phyloP scores from a whole-genome alignment of 2,329 filamentous ascomycete genomes.

The Diaporthe vaccinii region DNA sequence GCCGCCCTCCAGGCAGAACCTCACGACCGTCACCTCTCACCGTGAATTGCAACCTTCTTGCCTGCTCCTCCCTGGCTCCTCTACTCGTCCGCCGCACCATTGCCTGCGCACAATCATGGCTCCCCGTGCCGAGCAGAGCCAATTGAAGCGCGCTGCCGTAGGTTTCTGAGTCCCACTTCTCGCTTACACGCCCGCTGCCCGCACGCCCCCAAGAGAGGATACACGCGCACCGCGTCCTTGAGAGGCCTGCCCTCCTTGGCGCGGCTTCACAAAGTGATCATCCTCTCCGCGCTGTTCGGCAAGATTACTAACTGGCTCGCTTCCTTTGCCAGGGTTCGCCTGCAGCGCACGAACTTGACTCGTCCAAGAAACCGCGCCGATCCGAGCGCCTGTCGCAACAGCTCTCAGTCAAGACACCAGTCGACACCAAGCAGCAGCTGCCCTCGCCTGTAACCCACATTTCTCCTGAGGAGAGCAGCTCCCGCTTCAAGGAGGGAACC shows the following conservation, averaged over 20 bases:
- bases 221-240: background rate
- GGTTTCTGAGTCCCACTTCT: slow-evolving; percentile 40
- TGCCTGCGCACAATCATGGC: slow-evolving; percentile 41
- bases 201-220: background rate
- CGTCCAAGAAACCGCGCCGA: slow-evolving; percentile 85
- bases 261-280: background rate
- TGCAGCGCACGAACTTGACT: slow-evolving; percentile 71
- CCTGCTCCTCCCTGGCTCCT: slow-evolving; percentile 24
- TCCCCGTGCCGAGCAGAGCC: slow-evolving; percentile 47
- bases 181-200: slow-evolving; percentile 12
- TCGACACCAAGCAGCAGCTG: slow-evolving; percentile 76
- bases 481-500: slow-evolving; percentile 77
- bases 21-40: slow-evolving; percentile 15
- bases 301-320: slow-evolving; percentile 46
- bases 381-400: slow-evolving; percentile 77
- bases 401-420: slow-evolving; percentile 66
- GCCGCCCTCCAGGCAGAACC: slow-evolving; percentile 29
- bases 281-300: background rate
- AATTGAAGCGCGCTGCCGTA: slow-evolving; percentile 49
- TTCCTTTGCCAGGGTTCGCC: slow-evolving; percentile 69
- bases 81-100: slow-evolving; percentile 14
- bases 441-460: slow-evolving; percentile 84
- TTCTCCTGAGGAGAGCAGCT: slow-evolving; percentile 68
- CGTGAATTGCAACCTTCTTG: slow-evolving; percentile 29
- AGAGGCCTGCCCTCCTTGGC: background rate